These are phyloP conservation scores for Phyllachora maydis DNA, from an alignment of 2,329 filamentous ascomycete genomes.

Conservation along the genomic window DNA sequence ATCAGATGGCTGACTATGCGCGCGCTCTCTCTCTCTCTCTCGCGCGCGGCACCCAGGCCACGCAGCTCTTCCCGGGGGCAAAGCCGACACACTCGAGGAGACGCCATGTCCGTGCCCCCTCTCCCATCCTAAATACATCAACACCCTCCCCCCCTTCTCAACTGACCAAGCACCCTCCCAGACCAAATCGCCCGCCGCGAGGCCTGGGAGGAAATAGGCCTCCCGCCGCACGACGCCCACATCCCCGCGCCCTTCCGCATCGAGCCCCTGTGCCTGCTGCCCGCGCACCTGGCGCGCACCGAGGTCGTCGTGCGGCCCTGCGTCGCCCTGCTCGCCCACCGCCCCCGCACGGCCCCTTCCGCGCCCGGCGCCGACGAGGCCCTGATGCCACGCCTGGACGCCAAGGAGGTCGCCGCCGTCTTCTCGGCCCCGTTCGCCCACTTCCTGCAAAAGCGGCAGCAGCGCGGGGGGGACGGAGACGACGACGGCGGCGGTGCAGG, in stretches of 20 bases:
- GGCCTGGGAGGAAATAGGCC: slow-evolving; percentile 82
- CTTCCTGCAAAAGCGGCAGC: too few species aligned
- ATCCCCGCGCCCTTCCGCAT: slow-evolving; percentile 63
- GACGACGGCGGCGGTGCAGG: slow-evolving; percentile 20
- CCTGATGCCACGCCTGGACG: slow-evolving; percentile 64
- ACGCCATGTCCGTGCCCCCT: slow-evolving; percentile 35
- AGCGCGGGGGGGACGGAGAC: slow-evolving; percentile 32
- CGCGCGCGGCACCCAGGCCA: slow-evolving; percentile 36
- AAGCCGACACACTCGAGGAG: slow-evolving; percentile 35
- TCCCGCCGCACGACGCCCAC: slow-evolving; percentile 48
- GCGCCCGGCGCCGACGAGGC: slow-evolving; percentile 39
- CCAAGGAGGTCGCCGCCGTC: slow-evolving; percentile 80
- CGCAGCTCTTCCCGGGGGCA: slow-evolving; percentile 69
- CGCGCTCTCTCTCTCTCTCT: neutral
- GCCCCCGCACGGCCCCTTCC: slow-evolving; percentile 8
- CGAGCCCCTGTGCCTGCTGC: slow-evolving; percentile 73
- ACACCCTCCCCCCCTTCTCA: neutral
- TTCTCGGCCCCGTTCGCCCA: slow-evolving; percentile 80
- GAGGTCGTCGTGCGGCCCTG: slow-evolving; percentile 57
- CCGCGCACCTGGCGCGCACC: slow-evolving; percentile 52
- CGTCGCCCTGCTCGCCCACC: slow-evolving; percentile 50
- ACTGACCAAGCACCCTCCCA: slow-evolving; percentile 11
- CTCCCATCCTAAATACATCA: neutral
- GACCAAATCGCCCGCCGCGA: slow-evolving; percentile 77
- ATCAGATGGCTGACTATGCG: too few species aligned